These are phyloP conservation scores for Aspergillus pseudoglaucus DNA, from an alignment of 2,329 filamentous ascomycete species.

Conservation along the genomic window DNA sequence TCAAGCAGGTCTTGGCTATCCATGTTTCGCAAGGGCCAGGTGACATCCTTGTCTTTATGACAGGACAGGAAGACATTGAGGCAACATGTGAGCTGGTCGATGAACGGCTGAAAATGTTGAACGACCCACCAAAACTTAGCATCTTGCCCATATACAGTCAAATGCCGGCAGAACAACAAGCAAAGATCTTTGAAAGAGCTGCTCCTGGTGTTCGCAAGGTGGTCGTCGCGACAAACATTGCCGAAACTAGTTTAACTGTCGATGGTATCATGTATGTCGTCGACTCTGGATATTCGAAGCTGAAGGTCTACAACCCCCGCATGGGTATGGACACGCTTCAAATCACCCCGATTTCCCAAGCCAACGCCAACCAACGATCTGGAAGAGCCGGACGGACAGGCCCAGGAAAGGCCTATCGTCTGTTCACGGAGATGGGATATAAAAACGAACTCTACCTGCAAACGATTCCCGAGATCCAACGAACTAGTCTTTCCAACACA, in stretches of 20 bases:
- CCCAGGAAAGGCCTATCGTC: constrained; percentile 86
- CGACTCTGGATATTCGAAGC: constrained; percentile 89
- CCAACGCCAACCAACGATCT: constrained; percentile 87
- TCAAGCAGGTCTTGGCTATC: constrained; percentile 91
- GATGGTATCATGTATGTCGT: constrained; percentile 99
- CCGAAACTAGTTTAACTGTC: constrained; percentile 94
- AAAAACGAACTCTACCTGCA: constrained; percentile 95
- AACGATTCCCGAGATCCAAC: constrained; percentile 95
- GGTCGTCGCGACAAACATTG: constrained; percentile 97
- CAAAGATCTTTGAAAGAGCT: constrained; percentile 93
- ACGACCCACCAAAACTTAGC: constrained; percentile 88
- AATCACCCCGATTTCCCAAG: constrained; percentile 95
- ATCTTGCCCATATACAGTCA: constrained; percentile 98
- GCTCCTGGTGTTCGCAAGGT: constrained; percentile 89
- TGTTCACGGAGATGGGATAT: constrained; percentile 91
- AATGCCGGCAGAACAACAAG: constrained; percentile 96
- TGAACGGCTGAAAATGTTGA: constrained; percentile 78
- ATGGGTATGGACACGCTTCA: constrained; percentile 99
- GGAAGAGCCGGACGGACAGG: constrained; percentile 91
- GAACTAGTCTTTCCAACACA: constrained; percentile 91
- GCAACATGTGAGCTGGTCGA: constrained; percentile 89
- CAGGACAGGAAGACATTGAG: constrained; percentile 97
- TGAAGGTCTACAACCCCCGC: constrained; percentile 97
- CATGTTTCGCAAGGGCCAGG: constrained; percentile 90
- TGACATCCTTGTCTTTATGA: constrained; percentile 99